Conservation (phyloP, 2,329 filamentous ascomycete species). For the Lanzia echinophila region DNA sequence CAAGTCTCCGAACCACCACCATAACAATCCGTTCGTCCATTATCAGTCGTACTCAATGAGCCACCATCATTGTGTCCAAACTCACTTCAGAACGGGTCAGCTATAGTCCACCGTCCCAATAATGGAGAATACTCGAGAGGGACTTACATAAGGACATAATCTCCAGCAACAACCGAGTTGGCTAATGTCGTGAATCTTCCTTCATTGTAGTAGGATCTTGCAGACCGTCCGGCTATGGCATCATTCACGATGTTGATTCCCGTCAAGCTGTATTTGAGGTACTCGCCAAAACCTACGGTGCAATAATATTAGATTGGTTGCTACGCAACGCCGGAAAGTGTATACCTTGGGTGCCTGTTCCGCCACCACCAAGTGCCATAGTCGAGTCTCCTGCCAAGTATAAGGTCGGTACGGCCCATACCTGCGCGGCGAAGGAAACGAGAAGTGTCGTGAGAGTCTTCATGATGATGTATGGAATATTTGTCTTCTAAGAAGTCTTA, state of each 20-base stretch:
- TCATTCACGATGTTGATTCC: conserved; percentile 50
- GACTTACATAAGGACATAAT: conserved; percentile 45
- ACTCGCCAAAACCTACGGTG: conserved; percentile 53
- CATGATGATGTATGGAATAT: not conserved
- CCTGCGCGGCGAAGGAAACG: not conserved
- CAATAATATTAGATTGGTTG: not conserved
- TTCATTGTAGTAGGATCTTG: conserved; percentile 60
- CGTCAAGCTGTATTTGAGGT: conserved; percentile 44
- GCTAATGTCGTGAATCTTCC: conserved; percentile 55
- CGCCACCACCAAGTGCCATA: conserved; percentile 46
- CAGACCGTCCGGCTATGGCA: conserved; percentile 59
- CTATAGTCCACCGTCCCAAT: no score
- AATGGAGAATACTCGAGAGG: not conserved
- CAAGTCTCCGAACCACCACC: conserved; percentile 41
- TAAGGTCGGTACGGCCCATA: conserved; percentile 33
- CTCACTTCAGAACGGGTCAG: conserved; percentile 18
- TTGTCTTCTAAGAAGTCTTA: not conserved
- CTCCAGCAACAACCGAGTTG: conserved; percentile 30
- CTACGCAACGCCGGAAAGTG: no score
- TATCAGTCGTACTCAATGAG: conserved; percentile 42
- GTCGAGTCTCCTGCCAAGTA: conserved; percentile 57
- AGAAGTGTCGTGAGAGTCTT: not conserved
- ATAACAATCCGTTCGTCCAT: conserved; percentile 53
- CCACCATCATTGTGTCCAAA: conserved; percentile 67
- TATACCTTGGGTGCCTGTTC: conserved; percentile 36